Evolutionary conservation across 805 yeast species (phyloP).

Genomic region (Metschnikowia chrysomelidarum): DNA sequence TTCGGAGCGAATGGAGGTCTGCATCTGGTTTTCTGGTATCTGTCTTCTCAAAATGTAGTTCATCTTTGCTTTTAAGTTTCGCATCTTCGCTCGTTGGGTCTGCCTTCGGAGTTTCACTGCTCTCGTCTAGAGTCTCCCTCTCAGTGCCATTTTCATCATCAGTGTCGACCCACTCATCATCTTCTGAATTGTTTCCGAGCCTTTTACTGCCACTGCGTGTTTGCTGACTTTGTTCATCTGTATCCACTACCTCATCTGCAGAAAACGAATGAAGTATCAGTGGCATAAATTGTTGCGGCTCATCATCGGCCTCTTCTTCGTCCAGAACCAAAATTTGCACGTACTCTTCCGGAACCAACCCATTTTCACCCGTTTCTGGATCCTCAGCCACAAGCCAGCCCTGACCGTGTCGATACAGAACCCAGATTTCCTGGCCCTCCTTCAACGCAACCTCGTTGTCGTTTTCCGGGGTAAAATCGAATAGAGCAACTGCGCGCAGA

Average conservation of each 20-base stretch:
- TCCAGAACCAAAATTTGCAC: slow-evolving; percentile 52
- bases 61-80: neutral
- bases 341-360: slow-evolving; percentile 93
- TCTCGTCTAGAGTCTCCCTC: neutral
- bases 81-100: too few relatives aligned
- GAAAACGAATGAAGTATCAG: slow-evolving; percentile 25
- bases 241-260: slow-evolving; percentile 1
- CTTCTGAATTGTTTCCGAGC: slow-evolving; percentile 12
- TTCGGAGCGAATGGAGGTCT: neutral
- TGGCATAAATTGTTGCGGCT: slow-evolving; percentile 50
- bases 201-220: neutral
- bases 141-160: slow-evolving; percentile 23
- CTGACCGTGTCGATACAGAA: slow-evolving; percentile 91
- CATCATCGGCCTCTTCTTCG: slow-evolving; percentile 27
- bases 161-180: slow-evolving; percentile 28
- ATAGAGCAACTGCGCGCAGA: slow-evolving; percentile 76
- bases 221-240: neutral
- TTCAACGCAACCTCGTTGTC: slow-evolving; percentile 79
- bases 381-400: slow-evolving; percentile 97
- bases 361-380: slow-evolving; percentile 73
- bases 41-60: neutral
- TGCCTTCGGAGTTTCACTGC: neutral
- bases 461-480: slow-evolving; percentile 89
- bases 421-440: slow-evolving; percentile 83
- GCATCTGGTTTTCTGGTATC: too few relatives aligned